A percentile compares a stretch with the other conserved stretches of the same genome.
These are phyloP conservation scores for Pelargonium myrrhifolium DNA, from an alignment of 441 rosid genomes.

Conservation along the genomic window DNA sequence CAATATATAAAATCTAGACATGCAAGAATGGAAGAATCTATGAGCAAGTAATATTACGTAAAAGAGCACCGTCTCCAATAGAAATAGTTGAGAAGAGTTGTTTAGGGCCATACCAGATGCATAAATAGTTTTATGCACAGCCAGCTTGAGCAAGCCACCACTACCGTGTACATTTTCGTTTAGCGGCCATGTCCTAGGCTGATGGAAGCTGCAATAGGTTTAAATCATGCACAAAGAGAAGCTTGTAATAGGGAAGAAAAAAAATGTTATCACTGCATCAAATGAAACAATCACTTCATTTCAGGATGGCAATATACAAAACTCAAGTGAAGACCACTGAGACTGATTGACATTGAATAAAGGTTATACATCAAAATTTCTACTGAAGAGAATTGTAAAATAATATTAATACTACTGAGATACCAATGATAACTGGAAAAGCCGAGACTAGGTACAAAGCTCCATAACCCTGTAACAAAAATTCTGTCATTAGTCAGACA, in stretches of 20 bases:
- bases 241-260: too few species aligned
- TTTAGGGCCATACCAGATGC: background rate
- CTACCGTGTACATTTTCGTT: too few species aligned
- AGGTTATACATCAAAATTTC: conserved; percentile 20
- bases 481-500: background rate
- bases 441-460: conserved; percentile 81
- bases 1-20: background rate
- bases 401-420: conserved; percentile 69
- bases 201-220: too few species aligned
- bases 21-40: too few species aligned
- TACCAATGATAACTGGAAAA: conserved; percentile 81
- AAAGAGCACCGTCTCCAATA: too few species aligned
- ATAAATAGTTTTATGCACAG: too few species aligned
- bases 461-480: conserved; percentile 78
- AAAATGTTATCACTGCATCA: too few species aligned
- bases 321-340: conserved; percentile 7
- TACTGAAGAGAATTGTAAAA: conserved; percentile 93
- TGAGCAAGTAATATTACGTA: too few species aligned
- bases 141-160: too few species aligned
- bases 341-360: background rate
- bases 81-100: too few species aligned
- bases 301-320: conserved; percentile 2
- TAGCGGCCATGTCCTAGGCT: too few species aligned
- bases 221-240: too few species aligned
- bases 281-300: background rate